Percentiles rank a stretch among this genome's conserved stretches.
Conservation (phyloP, 768 basidiomycete species). For the Calvatia gigantea region DNA sequence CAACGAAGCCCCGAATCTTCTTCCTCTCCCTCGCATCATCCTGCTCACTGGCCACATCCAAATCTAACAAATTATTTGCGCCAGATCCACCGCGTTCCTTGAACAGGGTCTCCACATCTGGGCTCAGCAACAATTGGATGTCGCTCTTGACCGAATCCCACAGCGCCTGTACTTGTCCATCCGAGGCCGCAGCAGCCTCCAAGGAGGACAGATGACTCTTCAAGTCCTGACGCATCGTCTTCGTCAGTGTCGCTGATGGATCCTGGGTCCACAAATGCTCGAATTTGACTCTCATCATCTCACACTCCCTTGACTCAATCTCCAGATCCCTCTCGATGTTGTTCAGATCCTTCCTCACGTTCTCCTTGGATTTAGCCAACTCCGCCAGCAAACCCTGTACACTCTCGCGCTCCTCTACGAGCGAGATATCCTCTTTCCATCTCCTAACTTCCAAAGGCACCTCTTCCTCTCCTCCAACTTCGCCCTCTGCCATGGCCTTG, state of each 20-base stretch:
- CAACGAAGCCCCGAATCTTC: conserved; percentile 63
- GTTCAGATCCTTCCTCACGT: conserved; percentile 60
- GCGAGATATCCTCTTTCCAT: conserved; percentile 70
- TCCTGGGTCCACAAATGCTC: conserved; percentile 84
- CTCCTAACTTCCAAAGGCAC: conserved; percentile 67
- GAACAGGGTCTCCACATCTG: conserved; percentile 62
- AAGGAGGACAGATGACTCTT: conserved; percentile 61
- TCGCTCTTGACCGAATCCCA: conserved; percentile 73
- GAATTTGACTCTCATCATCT: conserved; percentile 83
- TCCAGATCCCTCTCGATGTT: conserved; percentile 66
- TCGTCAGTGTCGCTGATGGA: conserved; percentile 73
- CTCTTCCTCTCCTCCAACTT: conserved; percentile 58
- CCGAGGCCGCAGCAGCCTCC: conserved; percentile 74
- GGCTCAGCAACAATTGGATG: conserved; percentile 56
- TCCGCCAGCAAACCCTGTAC: conserved; percentile 62
- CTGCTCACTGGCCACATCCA: conserved; percentile 61
- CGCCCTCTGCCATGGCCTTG: conserved; percentile 67
- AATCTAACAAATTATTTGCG: conserved; percentile 49
- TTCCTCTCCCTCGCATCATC: conserved; percentile 65
- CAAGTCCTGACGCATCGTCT: conserved; percentile 70
- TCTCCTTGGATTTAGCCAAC: conserved; percentile 54
- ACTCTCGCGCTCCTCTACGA: conserved; percentile 65
- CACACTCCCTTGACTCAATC: conserved; percentile 81
- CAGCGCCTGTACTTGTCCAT: conserved; percentile 66
- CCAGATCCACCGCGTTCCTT: conserved; percentile 40